Percentiles rank a stretch among this genome's conserved stretches.
Evolutionary conservation across 495 filamentous ascomycete species (phyloP).

Genomic region (Hyaloscypha finlandica): DNA sequence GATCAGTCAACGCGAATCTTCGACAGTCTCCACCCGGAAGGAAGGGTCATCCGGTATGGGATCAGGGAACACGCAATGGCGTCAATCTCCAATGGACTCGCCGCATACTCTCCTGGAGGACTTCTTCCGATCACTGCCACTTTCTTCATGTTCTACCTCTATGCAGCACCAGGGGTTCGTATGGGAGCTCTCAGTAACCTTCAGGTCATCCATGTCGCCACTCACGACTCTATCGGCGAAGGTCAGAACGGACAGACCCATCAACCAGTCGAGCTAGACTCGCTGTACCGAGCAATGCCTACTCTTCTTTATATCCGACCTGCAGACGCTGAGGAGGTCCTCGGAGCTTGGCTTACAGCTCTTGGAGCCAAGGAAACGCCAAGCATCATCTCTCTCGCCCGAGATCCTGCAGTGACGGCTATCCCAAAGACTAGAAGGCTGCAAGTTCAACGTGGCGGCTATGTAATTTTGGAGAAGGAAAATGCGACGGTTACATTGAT

Average conservation of each 20-base stretch:
- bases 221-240: slow-evolving; percentile 60
- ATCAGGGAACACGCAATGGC: slow-evolving; percentile 57
- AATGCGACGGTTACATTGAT: slow-evolving; percentile 38
- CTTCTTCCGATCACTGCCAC: slow-evolving; percentile 54
- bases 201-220: slow-evolving; percentile 60
- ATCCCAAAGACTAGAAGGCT: slow-evolving; percentile 30
- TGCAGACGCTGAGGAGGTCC: slow-evolving; percentile 54
- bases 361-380: slow-evolving; percentile 45
- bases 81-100: slow-evolving; percentile 54
- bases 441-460: slow-evolving; percentile 34
- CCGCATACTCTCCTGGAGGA: slow-evolving; percentile 50
- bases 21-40: slow-evolving; percentile 28
- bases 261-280: slow-evolving; percentile 60
- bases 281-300: slow-evolving; percentile 61
- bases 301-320: slow-evolving; percentile 59
- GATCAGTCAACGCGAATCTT: not conserved
- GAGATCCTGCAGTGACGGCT: slow-evolving; percentile 32
- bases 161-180: slow-evolving; percentile 53
- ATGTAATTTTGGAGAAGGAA: slow-evolving; percentile 36
- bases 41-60: slow-evolving; percentile 55
- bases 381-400: slow-evolving; percentile 36
- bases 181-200: slow-evolving; percentile 61
- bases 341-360: slow-evolving; percentile 54
- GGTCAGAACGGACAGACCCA: slow-evolving; percentile 65
- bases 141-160: slow-evolving; percentile 62